Evolutionary conservation across 2,329 filamentous ascomycete genomes (phyloP).

Genomic region (Colletotrichum caudatum): DNA sequence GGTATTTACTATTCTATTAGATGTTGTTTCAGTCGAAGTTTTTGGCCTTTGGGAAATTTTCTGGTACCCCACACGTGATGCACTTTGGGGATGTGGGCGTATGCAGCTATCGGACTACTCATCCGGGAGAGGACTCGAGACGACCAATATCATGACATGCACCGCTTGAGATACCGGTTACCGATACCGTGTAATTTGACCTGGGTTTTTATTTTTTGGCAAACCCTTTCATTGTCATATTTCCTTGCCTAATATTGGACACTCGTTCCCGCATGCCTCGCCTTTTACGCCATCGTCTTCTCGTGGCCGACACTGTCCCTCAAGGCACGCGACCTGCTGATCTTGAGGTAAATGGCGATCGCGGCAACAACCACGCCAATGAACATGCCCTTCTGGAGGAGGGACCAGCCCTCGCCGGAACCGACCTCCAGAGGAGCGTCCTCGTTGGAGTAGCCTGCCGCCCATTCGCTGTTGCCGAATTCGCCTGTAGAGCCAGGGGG

Average conservation of each 20-base stretch:
- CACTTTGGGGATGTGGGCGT: conserved; percentile 31
- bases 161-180: too few relatives aligned
- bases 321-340: conserved; percentile 49
- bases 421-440: conserved; percentile 46
- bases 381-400: conserved; percentile 63
- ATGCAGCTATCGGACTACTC: conserved; percentile 24
- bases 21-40: conserved; percentile 33
- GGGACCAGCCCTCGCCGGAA: conserved; percentile 54
- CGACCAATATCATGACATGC: conserved; percentile 5
- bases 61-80: conserved; percentile 42
- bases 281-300: conserved; percentile 57
- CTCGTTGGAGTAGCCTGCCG: conserved; percentile 52
- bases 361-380: conserved; percentile 62
- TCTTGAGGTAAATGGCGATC: conserved; percentile 59
- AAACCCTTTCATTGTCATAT: conserved; percentile 12
- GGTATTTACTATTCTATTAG: conserved; percentile 5
- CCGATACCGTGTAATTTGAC: neutral
- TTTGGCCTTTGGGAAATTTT: conserved; percentile 37
- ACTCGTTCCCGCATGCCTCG: neutral
- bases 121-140: neutral
- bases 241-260: conserved; percentile 9
- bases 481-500: conserved; percentile 48
- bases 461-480: conserved; percentile 54
- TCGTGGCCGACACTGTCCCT: conserved; percentile 54
- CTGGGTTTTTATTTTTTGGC: conserved; percentile 5